Conservation (phyloP, 2,329 filamentous ascomycete species). For the Passalora sequoiae region DNA sequence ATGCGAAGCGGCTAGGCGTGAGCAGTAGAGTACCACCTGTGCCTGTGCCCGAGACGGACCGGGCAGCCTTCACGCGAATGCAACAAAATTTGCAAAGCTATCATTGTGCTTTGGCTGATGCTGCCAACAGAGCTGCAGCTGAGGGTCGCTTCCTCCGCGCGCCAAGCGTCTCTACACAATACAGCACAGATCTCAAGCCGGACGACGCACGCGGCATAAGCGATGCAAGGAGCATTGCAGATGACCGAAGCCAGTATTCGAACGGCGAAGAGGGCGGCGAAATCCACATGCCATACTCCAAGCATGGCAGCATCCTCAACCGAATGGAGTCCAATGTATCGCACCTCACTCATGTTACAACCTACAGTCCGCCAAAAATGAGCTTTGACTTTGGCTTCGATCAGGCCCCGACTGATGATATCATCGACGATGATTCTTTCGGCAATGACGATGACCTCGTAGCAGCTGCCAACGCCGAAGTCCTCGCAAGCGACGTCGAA, state of each 20-base stretch:
- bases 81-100: conserved; percentile 64
- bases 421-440: conserved; percentile 50
- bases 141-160: conserved; percentile 67
- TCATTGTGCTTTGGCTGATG: conserved; percentile 77
- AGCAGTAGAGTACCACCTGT: conserved; percentile 46
- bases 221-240: conserved; percentile 7
- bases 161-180: conserved; percentile 19
- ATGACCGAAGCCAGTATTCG: conserved; percentile 21
- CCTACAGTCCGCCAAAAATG: conserved; percentile 27
- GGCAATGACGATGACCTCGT: conserved; percentile 77
- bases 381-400: conserved; percentile 40
- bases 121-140: conserved; percentile 68
- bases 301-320: conserved; percentile 3
- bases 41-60: conserved; percentile 41
- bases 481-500: conserved; percentile 83
- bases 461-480: conserved; percentile 89
- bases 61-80: conserved; percentile 36
- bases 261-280: conserved; percentile 17
- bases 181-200: conserved; percentile 9
- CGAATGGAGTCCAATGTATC: conserved; percentile 15
- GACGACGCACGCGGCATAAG: not conserved
- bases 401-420: conserved; percentile 51
- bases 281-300: conserved; percentile 9
- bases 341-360: conserved; percentile 13
- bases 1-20: conserved; percentile 30